Base-by-base conservation (phyloP, 2,329 filamentous ascomycete species). In the Calonectria pseudoreteaudii region DNA sequence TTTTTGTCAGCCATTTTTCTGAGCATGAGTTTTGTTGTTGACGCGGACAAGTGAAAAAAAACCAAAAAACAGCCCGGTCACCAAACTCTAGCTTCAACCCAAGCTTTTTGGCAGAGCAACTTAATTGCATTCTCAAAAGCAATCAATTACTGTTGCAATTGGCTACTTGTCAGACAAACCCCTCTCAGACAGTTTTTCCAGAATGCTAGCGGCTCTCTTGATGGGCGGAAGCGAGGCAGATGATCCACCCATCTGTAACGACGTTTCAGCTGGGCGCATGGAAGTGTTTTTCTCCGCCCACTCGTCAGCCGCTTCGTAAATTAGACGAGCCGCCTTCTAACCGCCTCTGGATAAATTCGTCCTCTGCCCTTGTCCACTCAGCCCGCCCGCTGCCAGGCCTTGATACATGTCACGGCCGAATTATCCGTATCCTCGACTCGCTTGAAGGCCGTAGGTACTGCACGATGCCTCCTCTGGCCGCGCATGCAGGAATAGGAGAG, bases 211-310 rank as follows among this genome's bases (percentile, higher is more conserved):
- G 23, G 36, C 56, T 62, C 13, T 36, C 36, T 23, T 28, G 34
- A 26, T 62, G 38, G 64, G 64, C 64, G 31, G 44, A 53, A 34
- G 20, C 34, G 36, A 71, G 47, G n/a, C 23, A 9, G 14, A 49
- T n/a, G 69, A 41, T 58, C 70, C 70, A 69, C 70, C 70, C 38
- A 49, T 34, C 66, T 72, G 66, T 65, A 69, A 72, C 70, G 70
- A 5, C 26, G 71, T 73, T 73, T 73, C 71, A 73, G 66, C 66
- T 66, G 58, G 26, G 66, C 60, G 28, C 66, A 50, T 70, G 71
- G 71, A 70, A 70, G 16, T 26, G 66, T 34, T 60, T 70, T 73
- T 73, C 71, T 73, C 71, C 71, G 71, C 71, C 66, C 47, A 73
- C 58, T 58, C 71, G 44, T 30, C 38, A 60, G 3, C 66, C 50